Evolutionary conservation across 805 yeast species (phyloP).

Genomic region (Zygosaccharomyces siamensis): DNA sequence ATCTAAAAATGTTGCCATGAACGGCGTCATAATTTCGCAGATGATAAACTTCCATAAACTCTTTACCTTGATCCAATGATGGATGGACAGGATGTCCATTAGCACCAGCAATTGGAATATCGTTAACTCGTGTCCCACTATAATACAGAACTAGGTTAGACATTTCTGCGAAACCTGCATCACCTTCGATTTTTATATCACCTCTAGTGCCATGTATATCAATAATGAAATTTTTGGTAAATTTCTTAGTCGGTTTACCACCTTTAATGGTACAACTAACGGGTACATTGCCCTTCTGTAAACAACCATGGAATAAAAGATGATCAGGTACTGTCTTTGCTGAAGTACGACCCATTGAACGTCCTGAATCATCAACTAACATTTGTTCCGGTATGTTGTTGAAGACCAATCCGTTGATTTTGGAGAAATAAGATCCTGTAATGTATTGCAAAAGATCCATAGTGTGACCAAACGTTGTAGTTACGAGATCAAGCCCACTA

Average conservation of each 20-base stretch:
- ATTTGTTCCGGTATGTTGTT: slow-evolving; percentile 31
- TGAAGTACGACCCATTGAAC: slow-evolving; percentile 19
- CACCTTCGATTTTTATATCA: slow-evolving; percentile 33
- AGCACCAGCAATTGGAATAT: slow-evolving; percentile 9
- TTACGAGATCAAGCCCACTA: slow-evolving; percentile 28
- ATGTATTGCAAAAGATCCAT: slow-evolving; percentile 31
- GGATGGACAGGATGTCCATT: slow-evolving; percentile 5
- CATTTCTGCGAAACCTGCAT: slow-evolving; percentile 34
- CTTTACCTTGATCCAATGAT: slow-evolving; percentile 22
- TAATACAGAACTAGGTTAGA: slow-evolving; percentile 31
- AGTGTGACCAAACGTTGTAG: slow-evolving; percentile 32
- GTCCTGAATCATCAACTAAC: slow-evolving; percentile 26
- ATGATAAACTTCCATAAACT: slow-evolving; percentile 32
- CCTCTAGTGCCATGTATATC: slow-evolving; percentile 35
- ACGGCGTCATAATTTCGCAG: slow-evolving; percentile 32
- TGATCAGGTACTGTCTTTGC: slow-evolving; percentile 31
- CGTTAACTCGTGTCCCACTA: slow-evolving; percentile 26
- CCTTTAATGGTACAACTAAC: slow-evolving; percentile 32
- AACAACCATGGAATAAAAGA: slow-evolving; percentile 29
- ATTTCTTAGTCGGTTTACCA: slow-evolving; percentile 32
- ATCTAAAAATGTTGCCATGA: slow-evolving; percentile 29
- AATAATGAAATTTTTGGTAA: slow-evolving; percentile 32
- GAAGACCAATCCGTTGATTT: slow-evolving; percentile 29
- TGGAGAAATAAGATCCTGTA: slow-evolving; percentile 29
- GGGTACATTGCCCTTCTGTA: slow-evolving; percentile 28